phyloP scores from a whole-genome alignment of 345 rosid genomes.

The Turritis glabra region DNA sequence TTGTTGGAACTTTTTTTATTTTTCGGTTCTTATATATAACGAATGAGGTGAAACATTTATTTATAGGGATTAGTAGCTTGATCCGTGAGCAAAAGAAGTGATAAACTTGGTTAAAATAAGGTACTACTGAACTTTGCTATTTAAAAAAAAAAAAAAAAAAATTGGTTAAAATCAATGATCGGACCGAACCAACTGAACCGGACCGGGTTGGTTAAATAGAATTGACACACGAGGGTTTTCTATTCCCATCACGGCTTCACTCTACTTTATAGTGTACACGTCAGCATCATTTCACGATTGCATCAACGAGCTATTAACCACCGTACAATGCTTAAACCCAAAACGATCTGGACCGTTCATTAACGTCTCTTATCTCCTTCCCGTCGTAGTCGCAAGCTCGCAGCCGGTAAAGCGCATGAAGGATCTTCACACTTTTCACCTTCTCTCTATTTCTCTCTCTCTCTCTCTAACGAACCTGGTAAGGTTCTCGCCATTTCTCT shows the following conservation, averaged over 20 bases:
- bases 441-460: conserved; percentile 11
- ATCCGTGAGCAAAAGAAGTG: too few species aligned
- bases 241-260: conserved; percentile 15
- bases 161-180: neutral
- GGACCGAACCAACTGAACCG: neutral
- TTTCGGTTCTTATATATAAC: too few species aligned
- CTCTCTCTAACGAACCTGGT: conserved; percentile 26
- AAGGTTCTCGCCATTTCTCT: conserved; percentile 25
- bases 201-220: conserved; percentile 15
- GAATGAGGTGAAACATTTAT: too few species aligned
- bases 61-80: too few species aligned
- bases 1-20: too few species aligned
- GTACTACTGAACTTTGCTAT: neutral
- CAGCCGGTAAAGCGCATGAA: conserved; percentile 40
- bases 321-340: conserved; percentile 40
- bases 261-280: conserved; percentile 12
- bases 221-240: conserved; percentile 33
- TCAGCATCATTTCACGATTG: conserved; percentile 21
- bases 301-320: neutral
- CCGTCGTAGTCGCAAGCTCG: conserved; percentile 37
- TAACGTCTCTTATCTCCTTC: conserved; percentile 34
- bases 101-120: too few species aligned
- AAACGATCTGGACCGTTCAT: conserved; percentile 23
- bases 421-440: conserved; percentile 24
- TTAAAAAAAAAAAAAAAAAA: neutral